Evolutionary conservation across 805 yeast species (phyloP).

Genomic region (Metschnikowia cubensis): DNA sequence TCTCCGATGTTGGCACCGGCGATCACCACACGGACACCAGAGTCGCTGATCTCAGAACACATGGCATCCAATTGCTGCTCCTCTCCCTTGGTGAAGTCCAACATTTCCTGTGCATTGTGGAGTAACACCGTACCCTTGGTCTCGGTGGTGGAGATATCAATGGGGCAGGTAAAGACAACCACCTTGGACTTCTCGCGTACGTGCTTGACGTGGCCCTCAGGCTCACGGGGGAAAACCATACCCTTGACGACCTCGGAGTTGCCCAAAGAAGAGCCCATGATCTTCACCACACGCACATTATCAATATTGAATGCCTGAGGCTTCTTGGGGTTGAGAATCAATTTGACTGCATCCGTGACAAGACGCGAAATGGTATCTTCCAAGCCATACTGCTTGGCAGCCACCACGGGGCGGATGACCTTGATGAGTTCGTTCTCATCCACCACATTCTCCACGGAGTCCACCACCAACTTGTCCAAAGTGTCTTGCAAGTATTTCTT

Average conservation of each 20-base stretch:
- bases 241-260: conserved; percentile 84
- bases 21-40: conserved; percentile 83
- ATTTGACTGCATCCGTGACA: conserved; percentile 79
- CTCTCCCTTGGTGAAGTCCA: conserved; percentile 93
- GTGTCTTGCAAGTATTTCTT: conserved; percentile 65
- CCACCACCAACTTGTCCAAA: conserved; percentile 62
- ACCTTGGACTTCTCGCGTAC: conserved; percentile 66
- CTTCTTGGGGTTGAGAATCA: conserved; percentile 64
- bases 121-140: conserved; percentile 95
- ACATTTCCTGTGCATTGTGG: conserved; percentile 95
- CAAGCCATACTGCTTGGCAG: conserved; percentile 89
- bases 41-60: conserved; percentile 74
- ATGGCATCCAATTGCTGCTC: conserved; percentile 86
- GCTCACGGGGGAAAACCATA: conserved; percentile 96
- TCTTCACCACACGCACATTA: conserved; percentile 90
- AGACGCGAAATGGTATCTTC: conserved; percentile 74
- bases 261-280: conserved; percentile 83
- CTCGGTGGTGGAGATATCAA: conserved; percentile 94
- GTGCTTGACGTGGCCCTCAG: conserved; percentile 85
- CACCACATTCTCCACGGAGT: conserved; percentile 54
- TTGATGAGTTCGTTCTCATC: conserved; percentile 57
- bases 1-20: conserved; percentile 97
- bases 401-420: conserved; percentile 79
- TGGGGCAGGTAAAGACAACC: conserved; percentile 88
- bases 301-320: conserved; percentile 80